Base-by-base conservation (phyloP, 306 rosid species). In the Pyrus communis region DNA sequence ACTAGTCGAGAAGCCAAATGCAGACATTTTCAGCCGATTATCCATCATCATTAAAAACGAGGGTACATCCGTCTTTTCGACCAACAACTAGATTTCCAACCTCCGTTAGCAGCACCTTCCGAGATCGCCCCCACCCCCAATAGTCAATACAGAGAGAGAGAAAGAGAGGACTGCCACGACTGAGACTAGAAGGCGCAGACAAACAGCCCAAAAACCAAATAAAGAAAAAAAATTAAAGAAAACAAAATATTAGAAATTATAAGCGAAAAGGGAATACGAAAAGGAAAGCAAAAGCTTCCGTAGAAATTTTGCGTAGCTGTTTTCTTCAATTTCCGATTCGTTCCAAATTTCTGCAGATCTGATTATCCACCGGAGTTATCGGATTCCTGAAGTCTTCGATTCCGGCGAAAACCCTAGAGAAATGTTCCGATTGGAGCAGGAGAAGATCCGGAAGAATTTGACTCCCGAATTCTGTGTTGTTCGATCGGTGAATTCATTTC, bases 391-490 rank as follows among this genome's bases (percentile, higher is more conserved):
- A 67, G 42, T 73, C 64, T 70, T 27, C 61, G 28, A 3, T 12
- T 46, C 28, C 22, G 30, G 9, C 21, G 14, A 46, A 69, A 69
- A 63, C 77, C 79, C 83, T 72, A 61, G 66, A 65, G 74, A 77
- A 42, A 84, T 84, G 90, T 82, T 87, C 72, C 83, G 85, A 55
- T 77, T 75, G 33, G 85, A 87, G 81, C 85, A 77, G 70, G 88
- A 84, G 80, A 87, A 87, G 88, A 82, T 87, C 88, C 88, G 86
- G 52, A 77, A 77, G 85, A 77, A 58, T 79, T 79, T 87, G 88
- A 87, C 43, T 63, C 31, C 52, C 49, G 65, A 67, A 27, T 79
- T 69, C 60, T 3, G 19, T n/a, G 58, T 64, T 38, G 18, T 28
- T 10, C 43, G 2, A 7, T 40, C 51, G 74, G 68, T 14, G 49